Evolutionary conservation across 768 basidiomycete genomes (phyloP).

Genomic region (Rhodotorula graminis): DNA sequence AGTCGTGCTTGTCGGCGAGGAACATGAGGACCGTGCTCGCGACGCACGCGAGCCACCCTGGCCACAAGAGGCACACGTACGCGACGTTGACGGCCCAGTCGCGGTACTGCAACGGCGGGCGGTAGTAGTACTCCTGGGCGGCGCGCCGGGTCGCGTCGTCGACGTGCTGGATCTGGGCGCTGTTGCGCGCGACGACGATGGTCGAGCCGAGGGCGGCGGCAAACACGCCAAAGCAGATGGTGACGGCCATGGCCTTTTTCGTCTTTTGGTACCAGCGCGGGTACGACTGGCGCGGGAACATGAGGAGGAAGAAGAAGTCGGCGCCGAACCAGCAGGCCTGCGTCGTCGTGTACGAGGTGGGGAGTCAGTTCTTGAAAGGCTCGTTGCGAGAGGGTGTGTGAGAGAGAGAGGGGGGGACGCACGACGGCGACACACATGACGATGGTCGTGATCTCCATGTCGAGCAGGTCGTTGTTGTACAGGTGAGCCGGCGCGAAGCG

Average conservation of each 20-base stretch:
- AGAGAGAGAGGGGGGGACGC: background rate
- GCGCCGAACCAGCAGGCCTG: constrained; percentile 31
- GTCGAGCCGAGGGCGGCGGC: constrained; percentile 27
- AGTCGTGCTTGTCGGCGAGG: background rate
- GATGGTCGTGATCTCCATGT: constrained; percentile 30
- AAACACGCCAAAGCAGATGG: constrained; percentile 29
- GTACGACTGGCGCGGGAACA: constrained; percentile 26
- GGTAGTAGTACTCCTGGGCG: constrained; percentile 22
- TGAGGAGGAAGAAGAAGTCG: constrained; percentile 42
- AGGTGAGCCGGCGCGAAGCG: constrained; percentile 20
- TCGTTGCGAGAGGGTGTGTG: too few species aligned
- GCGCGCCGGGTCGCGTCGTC: background rate
- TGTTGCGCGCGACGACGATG: constrained; percentile 27
- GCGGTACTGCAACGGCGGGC: constrained; percentile 30
- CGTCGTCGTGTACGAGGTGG: too few species aligned
- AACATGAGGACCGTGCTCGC: background rate
- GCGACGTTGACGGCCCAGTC: constrained; percentile 36
- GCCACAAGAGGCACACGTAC: constrained; percentile 18
- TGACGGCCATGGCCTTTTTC: constrained; percentile 29
- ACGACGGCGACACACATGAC: constrained; percentile 38
- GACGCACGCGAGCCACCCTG: constrained; percentile 13
- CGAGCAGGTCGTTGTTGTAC: constrained; percentile 39
- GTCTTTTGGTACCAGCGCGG: constrained; percentile 38
- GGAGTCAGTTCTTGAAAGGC: too few species aligned
- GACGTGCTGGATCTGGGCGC: constrained; percentile 21